Evolutionary conservation across 2,329 filamentous ascomycete species (phyloP), one percentile per base, ranked within the genome.

Genomic region (Microsporum ferrugineum): DNA sequence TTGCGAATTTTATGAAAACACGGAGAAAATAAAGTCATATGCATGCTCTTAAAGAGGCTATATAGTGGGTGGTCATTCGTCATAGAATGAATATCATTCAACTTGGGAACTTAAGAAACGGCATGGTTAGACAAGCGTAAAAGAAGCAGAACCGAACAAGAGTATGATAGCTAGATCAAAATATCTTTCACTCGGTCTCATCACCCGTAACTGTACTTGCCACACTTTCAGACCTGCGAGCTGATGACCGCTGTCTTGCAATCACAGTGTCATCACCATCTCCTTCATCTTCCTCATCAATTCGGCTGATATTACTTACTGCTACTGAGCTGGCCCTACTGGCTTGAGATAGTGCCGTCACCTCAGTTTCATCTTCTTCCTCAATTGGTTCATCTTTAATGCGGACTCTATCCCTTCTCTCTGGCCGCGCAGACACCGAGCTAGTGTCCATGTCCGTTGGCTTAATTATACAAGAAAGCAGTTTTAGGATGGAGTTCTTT

Each of bases 401-500:
- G 41, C 61, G 49, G 23, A 57, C 38, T 38, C 39, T 36, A 0
- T 47, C 59, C 47, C n/a, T 45, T 34, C 57, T 45, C 2, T 27
- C 57, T 36, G 43, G 36, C 12, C 39, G 39, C 5, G 29, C 57
- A 34, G 57, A 59, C 8, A 49, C 27, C 2, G 39, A 33, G 43
- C 57, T 39, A 14, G 31, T 36, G 2, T 60, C 53, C 45, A 55
- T 58, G 14, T 53, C 60, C 1, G 33, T 34, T 3, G 17, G n/a
- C 12, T 55, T 39, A 2, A 33, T 60, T 31, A 38, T 34, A 29
- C 51, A 68, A 31, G 73, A 71, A 17, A 77, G 64, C 23, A 77
- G 68, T 65, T 77, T 77, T 23, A 77, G 66, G 7, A 76, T 68
- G 1, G 72, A 65, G 57, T 77, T 78, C 68, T 77, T 78, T 38